Conservation (phyloP, 1,139 yeast genomes). For the Sugiyamaella grinbergsii region DNA sequence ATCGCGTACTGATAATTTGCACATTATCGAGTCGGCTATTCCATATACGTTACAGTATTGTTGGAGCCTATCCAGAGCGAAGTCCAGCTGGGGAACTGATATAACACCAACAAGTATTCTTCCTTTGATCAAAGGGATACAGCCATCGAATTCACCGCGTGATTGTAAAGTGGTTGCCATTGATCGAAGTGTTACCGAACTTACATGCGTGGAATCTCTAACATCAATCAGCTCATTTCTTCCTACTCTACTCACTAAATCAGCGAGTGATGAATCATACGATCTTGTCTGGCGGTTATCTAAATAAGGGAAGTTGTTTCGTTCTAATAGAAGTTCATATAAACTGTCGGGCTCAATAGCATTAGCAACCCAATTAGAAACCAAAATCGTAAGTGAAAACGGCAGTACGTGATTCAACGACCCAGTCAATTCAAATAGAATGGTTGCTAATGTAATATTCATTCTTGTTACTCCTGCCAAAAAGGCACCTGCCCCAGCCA, state of each 20-base stretch:
- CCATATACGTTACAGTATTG: constrained; percentile 36
- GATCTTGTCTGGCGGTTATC: constrained; percentile 45
- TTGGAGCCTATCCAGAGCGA: constrained; percentile 52
- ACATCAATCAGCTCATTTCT: constrained; percentile 44
- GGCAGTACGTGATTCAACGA: constrained; percentile 63
- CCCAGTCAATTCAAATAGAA: constrained; percentile 62
- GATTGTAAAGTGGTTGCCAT: constrained; percentile 47
- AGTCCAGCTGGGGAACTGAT: constrained; percentile 57
- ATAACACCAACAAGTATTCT: constrained; percentile 52
- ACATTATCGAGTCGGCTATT: constrained; percentile 25
- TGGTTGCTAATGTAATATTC: constrained; percentile 64
- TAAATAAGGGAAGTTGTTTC: constrained; percentile 60
- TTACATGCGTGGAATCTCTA: constrained; percentile 45
- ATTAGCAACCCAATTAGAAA: constrained; percentile 61
- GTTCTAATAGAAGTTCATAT: constrained; percentile 53
- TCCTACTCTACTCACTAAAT: constrained; percentile 44
- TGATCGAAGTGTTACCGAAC: constrained; percentile 43
- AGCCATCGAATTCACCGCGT: constrained; percentile 55
- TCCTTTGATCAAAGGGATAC: constrained; percentile 49
- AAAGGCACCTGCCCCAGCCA: constrained; percentile 68
- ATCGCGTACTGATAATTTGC: constrained; percentile 31
- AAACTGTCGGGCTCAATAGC: constrained; percentile 56
- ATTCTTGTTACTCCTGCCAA: constrained; percentile 70
- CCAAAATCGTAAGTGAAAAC: constrained; percentile 58
- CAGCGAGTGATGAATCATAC: constrained; percentile 49